Base-by-base conservation (phyloP, 2,329 filamentous ascomycete genomes). In the Paraphaeosphaeria sporulosa region DNA sequence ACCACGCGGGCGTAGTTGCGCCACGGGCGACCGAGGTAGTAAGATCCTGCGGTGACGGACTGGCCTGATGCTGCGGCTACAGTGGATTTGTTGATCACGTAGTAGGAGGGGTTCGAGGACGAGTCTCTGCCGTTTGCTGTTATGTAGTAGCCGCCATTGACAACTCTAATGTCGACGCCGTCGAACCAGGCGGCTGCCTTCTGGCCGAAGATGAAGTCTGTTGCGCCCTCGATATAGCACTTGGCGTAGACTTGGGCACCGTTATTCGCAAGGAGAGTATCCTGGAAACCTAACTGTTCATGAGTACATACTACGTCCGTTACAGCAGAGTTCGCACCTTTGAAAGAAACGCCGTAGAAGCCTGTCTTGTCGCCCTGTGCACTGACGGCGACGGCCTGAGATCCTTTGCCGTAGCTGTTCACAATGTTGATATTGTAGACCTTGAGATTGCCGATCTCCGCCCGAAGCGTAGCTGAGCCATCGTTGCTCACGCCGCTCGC, bases 341-440 rank as follows among this genome's bases (percentile, higher is more conserved):
- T 80, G 65, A 89, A 80, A 54, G 82, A 77, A 62, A 83, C 84
- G 43, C 78, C 85, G 64, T 88, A 88, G 77, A 86, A 88, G 47
- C 83, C 85, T 74, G 87, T 84, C 54, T 82, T 76, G 57, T 74
- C 78, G 30, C 76, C 82, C 38, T 82, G 79, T 5, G 86, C 84
- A 36, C 81, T 82, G 19, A 88, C 60, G 2, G 86, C 86, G 50
- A 87, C 77, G 13, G 82, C 84, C 64, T 86, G 84, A 4, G 78
- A 80, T 23, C 83, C 82, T 42, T 77, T 55, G 8, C 84, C 84
- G 55, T 81, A 75, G 17, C 72, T 76, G 60, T 76, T 77, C 61
- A 75, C 73, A 10, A 87, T 77, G 70, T 88, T 86, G 71, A 90
- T 79, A 64, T 90, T 90, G 78, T 90, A 90, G 19, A 89, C 76